Evolutionary conservation across 352 stramenopile species (phyloP).

Genomic region (Phytophthora sp.): DNA sequence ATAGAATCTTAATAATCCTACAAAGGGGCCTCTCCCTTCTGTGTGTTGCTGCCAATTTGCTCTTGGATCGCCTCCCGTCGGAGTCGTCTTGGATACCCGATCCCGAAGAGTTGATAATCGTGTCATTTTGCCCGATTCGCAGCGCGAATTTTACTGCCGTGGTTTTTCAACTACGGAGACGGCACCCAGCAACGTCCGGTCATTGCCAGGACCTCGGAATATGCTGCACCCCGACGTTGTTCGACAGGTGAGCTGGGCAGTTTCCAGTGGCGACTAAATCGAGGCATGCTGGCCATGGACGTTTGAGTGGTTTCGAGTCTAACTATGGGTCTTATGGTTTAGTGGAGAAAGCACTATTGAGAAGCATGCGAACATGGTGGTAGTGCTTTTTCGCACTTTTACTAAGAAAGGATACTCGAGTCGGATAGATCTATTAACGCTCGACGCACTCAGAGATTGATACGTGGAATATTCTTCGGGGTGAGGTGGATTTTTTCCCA

Average conservation of each 20-base stretch:
- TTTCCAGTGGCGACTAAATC: constrained; percentile 5
- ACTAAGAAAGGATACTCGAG: too few relatives aligned
- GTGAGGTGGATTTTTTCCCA: too few relatives aligned
- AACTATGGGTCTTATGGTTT: background rate
- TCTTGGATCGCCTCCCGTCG: background rate
- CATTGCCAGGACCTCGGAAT: constrained; percentile 7
- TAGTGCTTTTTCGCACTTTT: too few relatives aligned
- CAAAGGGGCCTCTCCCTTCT: background rate
- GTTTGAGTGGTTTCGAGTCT: background rate
- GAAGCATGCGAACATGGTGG: too few relatives aligned
- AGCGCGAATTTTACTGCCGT: too few relatives aligned
- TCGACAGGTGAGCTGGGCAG: too few relatives aligned
- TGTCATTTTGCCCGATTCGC: constrained; percentile 4
- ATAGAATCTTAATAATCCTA: constrained; percentile 19
- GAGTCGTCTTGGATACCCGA: background rate
- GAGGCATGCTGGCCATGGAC: background rate
- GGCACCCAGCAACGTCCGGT: background rate
- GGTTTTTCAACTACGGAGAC: constrained; percentile 4
- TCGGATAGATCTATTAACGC: too few relatives aligned
- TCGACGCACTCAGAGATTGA: too few relatives aligned
- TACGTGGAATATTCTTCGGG: too few relatives aligned
- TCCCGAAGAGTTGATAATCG: constrained; percentile 12
- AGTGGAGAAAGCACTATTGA: too few relatives aligned
- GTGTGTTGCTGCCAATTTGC: background rate
- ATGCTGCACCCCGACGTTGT: too few relatives aligned